Evolutionary conservation across 441 rosid species (phyloP), one percentile per base, ranked within the genome.

Genomic region (Corymbia calophylla): DNA sequence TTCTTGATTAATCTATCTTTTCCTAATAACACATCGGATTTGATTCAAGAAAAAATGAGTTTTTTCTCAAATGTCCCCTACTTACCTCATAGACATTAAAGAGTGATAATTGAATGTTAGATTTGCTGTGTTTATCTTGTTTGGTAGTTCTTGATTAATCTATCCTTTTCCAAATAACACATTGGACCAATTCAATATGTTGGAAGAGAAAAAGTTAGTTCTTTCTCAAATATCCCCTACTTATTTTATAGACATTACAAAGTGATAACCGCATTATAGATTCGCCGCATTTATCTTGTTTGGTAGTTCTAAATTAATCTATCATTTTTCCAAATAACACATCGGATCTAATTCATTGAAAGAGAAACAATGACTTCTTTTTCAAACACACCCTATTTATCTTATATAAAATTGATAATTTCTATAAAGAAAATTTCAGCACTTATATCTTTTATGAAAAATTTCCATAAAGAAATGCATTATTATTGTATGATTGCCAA

Each of bases 301-400:
- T 6, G 17, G 8, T 3, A 13, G 70, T 7, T 29, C 4, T 29
- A 14, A 8, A 62, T 62, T 62, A 6, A 62, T 29, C 6, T 13
- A 29, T 62, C 9, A 39, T 0, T 14, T 13, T 3, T 13, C 31
- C 8, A 62, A 29, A 62, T 62, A 29, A 7, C 31, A 62, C 29
- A 14, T 29, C 32, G 32, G 18, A 29, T 29, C 68, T 15, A 6
- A 62, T 62, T 27, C 16, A 3, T 11, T 5, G 1, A 1, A 29
- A 56, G 62, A 56, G 2, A 56, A 56, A 56, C 21, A 56, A 23
- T 56, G 25, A 55, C 9, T 19, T 19, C 58, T 55, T 14, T 55
- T 9, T 55, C 58, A 55, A 31, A 17, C 3, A 5, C n/a, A 5
- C 23, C 1, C 0, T 31, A 2, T 3, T 31, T 1, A 66, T 17